Percentiles rank a stretch among this genome's conserved stretches.
These are phyloP conservation scores for Hsuehochloa calcarea DNA, from an alignment of 176 grass and related monocot genomes.

Conservation along the genomic window DNA sequence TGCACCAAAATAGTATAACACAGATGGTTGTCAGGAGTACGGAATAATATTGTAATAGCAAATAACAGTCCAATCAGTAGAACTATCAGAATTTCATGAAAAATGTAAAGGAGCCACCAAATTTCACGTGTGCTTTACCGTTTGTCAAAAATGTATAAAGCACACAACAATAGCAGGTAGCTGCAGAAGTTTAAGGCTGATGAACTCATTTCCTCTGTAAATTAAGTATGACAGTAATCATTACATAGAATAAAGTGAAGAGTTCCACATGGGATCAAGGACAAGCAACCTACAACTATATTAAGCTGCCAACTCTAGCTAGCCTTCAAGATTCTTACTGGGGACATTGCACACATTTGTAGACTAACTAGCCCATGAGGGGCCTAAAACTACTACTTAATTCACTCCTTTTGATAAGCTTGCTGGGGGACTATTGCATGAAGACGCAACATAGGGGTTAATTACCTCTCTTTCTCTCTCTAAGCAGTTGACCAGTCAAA, in stretches of 20 bases:
- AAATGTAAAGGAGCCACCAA: conserved; percentile 16
- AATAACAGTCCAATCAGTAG: not conserved
- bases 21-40: not conserved
- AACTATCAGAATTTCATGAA: conserved; percentile 26
- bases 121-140: conserved; percentile 25
- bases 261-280: conserved; percentile 49
- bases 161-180: not conserved
- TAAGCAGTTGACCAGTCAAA: conserved; percentile 57
- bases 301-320: conserved; percentile 32
- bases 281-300: conserved; percentile 29
- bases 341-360: conserved; percentile 53
- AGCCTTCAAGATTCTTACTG: conserved; percentile 53
- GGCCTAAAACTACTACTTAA: conserved; percentile 48
- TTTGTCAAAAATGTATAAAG: not conserved
- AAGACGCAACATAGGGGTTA: conserved; percentile 20
- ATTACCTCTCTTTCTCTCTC: conserved; percentile 30
- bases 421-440: conserved; percentile 37
- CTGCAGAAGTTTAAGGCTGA: not conserved
- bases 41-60: not conserved
- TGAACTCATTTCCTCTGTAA: conserved; percentile 20
- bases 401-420: conserved; percentile 67
- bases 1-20: not conserved
- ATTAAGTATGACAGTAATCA: conserved; percentile 29
- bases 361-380: conserved; percentile 43
- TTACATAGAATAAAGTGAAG: conserved; percentile 44